phyloP scores from a whole-genome alignment of 441 rosid species.

The Syzygium malaccense region DNA sequence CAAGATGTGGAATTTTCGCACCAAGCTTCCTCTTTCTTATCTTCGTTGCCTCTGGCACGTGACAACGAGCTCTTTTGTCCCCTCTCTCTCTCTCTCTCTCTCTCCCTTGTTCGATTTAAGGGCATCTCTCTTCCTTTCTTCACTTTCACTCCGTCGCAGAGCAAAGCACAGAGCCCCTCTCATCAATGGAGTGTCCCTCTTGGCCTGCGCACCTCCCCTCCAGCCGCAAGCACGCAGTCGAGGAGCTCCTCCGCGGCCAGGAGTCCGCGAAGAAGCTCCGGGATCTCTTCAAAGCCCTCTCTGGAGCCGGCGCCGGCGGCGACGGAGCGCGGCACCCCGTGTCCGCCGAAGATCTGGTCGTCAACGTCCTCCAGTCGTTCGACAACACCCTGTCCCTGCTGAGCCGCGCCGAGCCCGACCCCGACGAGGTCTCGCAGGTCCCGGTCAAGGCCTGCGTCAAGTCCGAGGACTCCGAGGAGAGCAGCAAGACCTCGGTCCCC shows the following conservation, averaged over 20 bases:
- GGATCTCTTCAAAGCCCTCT: neutral
- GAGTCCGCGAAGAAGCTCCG: conserved; percentile 22
- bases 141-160: neutral
- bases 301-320: neutral
- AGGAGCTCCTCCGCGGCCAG: conserved; percentile 38
- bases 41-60: neutral
- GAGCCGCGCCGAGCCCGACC: conserved; percentile 6
- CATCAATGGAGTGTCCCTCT: neutral
- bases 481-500: conserved; percentile 7
- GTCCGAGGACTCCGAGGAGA: conserved; percentile 46
- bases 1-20: neutral
- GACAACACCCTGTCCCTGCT: conserved; percentile 26
- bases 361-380: conserved; percentile 26
- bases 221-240: conserved; percentile 5
- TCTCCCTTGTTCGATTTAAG: neutral
- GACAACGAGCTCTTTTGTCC: neutral
- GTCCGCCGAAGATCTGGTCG: conserved; percentile 23
- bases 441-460: conserved; percentile 17
- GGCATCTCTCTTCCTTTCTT: neutral
- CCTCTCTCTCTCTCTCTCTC: neutral
- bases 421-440: conserved; percentile 28
- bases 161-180: neutral
- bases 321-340: neutral
- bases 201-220: conserved; percentile 5
- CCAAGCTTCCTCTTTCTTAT: neutral